Evolutionary conservation across 1,284 basidiomycete genomes (phyloP), one percentile per base, ranked within the genome.

Genomic region (Cryptococcus sp.): DNA sequence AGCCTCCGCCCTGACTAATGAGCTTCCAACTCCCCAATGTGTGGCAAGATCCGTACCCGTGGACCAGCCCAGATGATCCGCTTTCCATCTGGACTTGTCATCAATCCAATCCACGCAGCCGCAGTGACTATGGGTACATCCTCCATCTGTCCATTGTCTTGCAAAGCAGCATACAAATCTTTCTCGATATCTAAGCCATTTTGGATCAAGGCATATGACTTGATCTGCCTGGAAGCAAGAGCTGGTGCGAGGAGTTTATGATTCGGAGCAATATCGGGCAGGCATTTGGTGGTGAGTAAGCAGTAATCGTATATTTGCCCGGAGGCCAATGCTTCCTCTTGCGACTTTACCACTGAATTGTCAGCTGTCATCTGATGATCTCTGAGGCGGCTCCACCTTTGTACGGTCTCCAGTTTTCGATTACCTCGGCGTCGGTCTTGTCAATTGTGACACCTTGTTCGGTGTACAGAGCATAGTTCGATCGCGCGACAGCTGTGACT

Each of bases 161-260:
- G 78, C 10, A 85, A 65, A 0, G 80, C 77, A 3, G 79, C 61
- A 61, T 85, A 84, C 25, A 88, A 73, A 53, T 87, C 85, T 24
- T 74, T 75, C 64, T 90, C 87, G 21, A 88, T 82, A 25, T 82
- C 83, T 4, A 91, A 75, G 1, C 88, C 87, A 67, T 91, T 90
- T 74, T 88, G 86, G 42, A 90, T 71, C 14, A 89, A 67, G 1
- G 86, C 82, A 60, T 85, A 86, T 1, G 80, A 80, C 0, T 79
- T 77, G 3, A 75, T 64, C 61, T 85, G 85, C 1, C 78, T 74
- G 1, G 76, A 54, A 0, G 78, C 76, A 23, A 89, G 75, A 1
- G 85, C 74, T 1, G 85, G 82, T 19, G 76, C 73, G 16, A 89
- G 78, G 13, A 88, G 72, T 13, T 74, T 67, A 0, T 84, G 74